Evolutionary conservation across 2,329 filamentous ascomycete genomes (phyloP).

Genomic region (Colletotrichum noveboracense): DNA sequence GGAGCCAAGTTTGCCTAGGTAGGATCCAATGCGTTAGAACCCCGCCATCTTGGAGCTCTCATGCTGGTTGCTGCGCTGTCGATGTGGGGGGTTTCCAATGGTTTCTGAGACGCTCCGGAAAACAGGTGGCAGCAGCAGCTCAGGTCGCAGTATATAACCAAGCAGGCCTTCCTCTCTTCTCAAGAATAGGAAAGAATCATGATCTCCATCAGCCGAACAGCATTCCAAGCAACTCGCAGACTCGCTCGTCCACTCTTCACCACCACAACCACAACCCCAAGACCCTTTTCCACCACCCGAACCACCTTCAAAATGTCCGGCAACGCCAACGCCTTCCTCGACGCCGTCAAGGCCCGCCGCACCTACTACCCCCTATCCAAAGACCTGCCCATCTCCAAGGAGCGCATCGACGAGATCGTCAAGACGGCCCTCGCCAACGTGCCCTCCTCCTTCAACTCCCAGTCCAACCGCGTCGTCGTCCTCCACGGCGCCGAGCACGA

Average conservation of each 20-base stretch:
- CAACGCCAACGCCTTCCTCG: conserved; percentile 60
- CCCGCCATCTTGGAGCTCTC: neutral
- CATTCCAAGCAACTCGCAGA: neutral
- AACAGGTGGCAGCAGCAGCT: neutral
- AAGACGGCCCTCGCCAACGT: conserved; percentile 69
- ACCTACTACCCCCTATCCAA: conserved; percentile 72
- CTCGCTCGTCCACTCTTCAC: neutral
- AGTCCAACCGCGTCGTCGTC: conserved; percentile 79
- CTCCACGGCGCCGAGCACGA: conserved; percentile 85
- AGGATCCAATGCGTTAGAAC: neutral
- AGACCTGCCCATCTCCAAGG: conserved; percentile 61
- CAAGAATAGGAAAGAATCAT: neutral
- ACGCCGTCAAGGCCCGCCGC: conserved; percentile 71
- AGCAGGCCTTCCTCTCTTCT: neutral
- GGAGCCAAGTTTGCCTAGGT: neutral
- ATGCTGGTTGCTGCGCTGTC: conserved; percentile 7
- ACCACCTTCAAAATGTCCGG: conserved; percentile 19
- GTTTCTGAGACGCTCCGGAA: conserved; percentile 7
- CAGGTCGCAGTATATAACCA: conserved; percentile 4
- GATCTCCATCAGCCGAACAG: conserved; percentile 10
- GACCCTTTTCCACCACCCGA: conserved; percentile 1
- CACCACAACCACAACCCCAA: neutral
- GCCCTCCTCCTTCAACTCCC: conserved; percentile 88
- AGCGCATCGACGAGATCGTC: conserved; percentile 69
- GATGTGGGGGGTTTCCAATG: conserved; percentile 1